Base-by-base conservation (phyloP, 768 basidiomycete species). In the Pleurotus eryngii region DNA sequence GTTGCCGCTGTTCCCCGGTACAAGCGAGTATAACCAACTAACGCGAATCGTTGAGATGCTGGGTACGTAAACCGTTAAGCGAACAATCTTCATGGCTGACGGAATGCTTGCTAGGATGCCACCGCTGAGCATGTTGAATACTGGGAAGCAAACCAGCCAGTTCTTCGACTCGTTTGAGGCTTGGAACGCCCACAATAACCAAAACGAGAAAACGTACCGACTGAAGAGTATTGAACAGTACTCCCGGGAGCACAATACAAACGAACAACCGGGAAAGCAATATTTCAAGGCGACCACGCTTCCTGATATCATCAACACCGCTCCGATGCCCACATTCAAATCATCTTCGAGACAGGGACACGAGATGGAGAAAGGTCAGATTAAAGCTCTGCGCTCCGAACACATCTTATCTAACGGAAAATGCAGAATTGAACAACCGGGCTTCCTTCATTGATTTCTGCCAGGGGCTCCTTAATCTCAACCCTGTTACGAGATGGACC, bases 21-120 rank as follows among this genome's bases (percentile, higher is more conserved):
- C 97, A 37, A 97, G 95, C 77, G 97, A 99, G 74, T 99, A 97
- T 73, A 99, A 99, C 73, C 97, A 99, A 70, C 81, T 98, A 55
- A 95, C 92, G 18, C 81, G 97, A 58, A 98, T 99, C 54, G 87
- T 97, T 30, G 97, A 98, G 66, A 98, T 98, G 95, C 85, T 22
- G 97, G 97, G 95, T 96, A 70, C 35, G 92, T 78, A 15, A 48
- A 37, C 14, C 24, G 54, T 47, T 54, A 59, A 4, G 38, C 57
- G 42, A 49, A 38, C 46, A 17, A 46, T 35, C 38, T 42, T 8
- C 15, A 30, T 12, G n/a, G 51, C 24, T 49, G 49, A 50, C 9
- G 30, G 22, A 37, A 39, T 42, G 24, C 18, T 62, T 27, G 47
- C 12, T 68, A 97, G 95, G 49, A 81, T 87, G 76, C 96, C 97